Evolutionary conservation across 2,329 filamentous ascomycete species (phyloP).

Genomic region (Claviceps purpurea): DNA sequence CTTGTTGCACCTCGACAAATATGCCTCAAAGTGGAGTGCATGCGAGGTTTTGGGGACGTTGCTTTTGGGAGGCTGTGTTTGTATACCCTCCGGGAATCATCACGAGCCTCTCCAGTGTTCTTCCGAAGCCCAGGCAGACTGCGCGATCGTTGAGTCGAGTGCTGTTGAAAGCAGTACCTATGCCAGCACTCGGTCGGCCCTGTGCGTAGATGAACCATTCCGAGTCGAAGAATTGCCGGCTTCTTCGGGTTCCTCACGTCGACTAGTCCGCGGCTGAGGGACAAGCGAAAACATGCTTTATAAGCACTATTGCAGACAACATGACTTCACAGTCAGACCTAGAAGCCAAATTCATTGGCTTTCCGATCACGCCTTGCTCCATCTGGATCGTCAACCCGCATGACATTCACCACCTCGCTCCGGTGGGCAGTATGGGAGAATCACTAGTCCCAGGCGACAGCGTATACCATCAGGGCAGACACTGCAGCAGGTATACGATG

Average conservation of each 20-base stretch:
- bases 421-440: no score
- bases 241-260: neutral
- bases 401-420: no score
- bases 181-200: neutral
- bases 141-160: neutral
- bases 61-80: constrained; percentile 1
- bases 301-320: no score
- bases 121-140: neutral
- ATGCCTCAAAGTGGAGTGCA: neutral
- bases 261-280: neutral
- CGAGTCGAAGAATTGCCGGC: neutral
- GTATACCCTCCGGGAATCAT: neutral
- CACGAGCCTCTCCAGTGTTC: neutral
- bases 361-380: no score
- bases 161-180: neutral
- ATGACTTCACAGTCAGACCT: no score
- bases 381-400: no score
- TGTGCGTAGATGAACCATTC: neutral
- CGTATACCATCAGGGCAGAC: no score
- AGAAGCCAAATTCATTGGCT: no score
- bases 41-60: constrained; percentile 1
- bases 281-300: neutral
- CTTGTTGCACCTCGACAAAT: neutral
- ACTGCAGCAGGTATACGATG: no score
- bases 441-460: no score